A percentile compares a stretch with the other conserved stretches of the same genome.
These are phyloP conservation scores for Cymbopogon flexuosus DNA, from an alignment of 202 grass and related monocot genomes.

Conservation along the genomic window DNA sequence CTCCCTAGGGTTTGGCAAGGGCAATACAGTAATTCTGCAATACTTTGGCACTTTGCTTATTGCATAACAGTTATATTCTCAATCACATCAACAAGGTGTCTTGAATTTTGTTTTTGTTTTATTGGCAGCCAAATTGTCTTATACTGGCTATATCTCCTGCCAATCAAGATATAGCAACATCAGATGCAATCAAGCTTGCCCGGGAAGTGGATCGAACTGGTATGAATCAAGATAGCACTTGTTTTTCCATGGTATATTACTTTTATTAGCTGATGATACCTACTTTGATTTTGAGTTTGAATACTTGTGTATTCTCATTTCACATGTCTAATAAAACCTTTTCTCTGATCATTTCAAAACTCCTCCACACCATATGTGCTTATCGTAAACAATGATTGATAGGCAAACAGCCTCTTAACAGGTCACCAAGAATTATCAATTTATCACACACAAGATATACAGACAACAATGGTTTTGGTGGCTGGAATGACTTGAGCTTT, in stretches of 20 bases:
- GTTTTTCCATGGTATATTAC: slow-evolving; percentile 11
- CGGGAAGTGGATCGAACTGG: slow-evolving; percentile 78
- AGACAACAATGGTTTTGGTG: not conserved
- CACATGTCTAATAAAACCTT: not conserved
- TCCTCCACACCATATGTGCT: not conserved
- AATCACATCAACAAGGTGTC: not conserved
- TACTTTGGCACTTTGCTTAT: slow-evolving; percentile 18
- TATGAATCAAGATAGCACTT: slow-evolving; percentile 26
- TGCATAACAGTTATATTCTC: slow-evolving; percentile 4
- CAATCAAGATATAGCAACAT: slow-evolving; percentile 98
- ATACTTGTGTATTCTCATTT: not conserved
- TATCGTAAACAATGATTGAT: not conserved
- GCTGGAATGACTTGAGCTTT: not conserved
- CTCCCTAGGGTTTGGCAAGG: no score
- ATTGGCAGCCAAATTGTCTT: slow-evolving; percentile 77
- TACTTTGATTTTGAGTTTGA: slow-evolving; percentile 14
- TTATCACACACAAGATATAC: not conserved
- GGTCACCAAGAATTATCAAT: not conserved
- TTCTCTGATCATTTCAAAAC: not conserved
- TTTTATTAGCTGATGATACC: not conserved
- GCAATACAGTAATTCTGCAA: no score
- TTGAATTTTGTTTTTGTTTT: slow-evolving; percentile 16
- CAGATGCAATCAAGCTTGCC: slow-evolving; percentile 89
- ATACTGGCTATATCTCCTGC: slow-evolving; percentile 88
- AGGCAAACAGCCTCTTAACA: not conserved